Evolutionary conservation across 495 filamentous ascomycete genomes (phyloP), one percentile per base, ranked within the genome.

Genomic region (Hyaloscypha variabilis): DNA sequence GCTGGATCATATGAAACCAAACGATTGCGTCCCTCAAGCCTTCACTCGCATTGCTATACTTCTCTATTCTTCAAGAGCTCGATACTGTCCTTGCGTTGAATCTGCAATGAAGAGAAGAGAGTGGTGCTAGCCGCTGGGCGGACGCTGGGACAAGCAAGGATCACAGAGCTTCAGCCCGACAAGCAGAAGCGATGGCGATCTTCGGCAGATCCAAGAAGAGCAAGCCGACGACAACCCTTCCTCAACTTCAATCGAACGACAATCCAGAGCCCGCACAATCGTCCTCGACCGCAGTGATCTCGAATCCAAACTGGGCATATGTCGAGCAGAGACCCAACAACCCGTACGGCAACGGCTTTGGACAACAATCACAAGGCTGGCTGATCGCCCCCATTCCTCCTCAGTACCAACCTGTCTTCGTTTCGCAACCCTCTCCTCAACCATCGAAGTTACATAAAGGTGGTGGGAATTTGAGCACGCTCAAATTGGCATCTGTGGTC

Each of bases 171-270:
- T 10, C 14, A 55, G 13, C 53, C 31, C 34, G n/a, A n/a, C n/a
- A n/a, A n/a, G n/a, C n/a, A 59, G 23, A 61, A 57, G 26, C 56
- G 65, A 83, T 83, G 81, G 77, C 77, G 26, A 76, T 82, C 72
- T 81, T 82, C 60, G 69, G 70, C 30, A 73, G 77, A 52, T 79
- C 76, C 57, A 82, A 77, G 68, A 81, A 81, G 72, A 75, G 73
- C 66, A 72, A 75, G 34, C 64, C 55, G 42, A 62, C 56, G 57
- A 13, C 69, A 34, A 29, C 64, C 64, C 68, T 0, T 55, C 71
- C 21, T 57, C 71, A 25, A 17, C 73, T 25, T 55, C 69, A 17
- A 46, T 25, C 64, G 5, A 55, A 66, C 46, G 60, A 70, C 29
- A 60, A 71, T 31, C 67, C 71, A 36, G 52, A 60, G 25, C 60